Base-by-base conservation (phyloP, 164 flowering plant species). In the Pachysandra terminalis region DNA sequence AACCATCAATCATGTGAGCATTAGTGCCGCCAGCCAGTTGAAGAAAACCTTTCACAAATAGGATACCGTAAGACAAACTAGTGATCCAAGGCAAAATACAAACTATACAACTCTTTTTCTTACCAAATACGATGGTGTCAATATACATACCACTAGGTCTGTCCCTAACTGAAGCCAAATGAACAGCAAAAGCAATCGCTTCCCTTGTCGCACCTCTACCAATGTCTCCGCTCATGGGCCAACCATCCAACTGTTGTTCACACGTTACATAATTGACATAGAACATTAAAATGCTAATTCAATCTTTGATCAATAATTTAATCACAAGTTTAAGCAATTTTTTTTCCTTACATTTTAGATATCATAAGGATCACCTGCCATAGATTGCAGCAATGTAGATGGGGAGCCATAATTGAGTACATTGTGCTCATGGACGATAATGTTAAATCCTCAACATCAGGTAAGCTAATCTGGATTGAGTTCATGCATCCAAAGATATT, bases 221-320 rank as follows among this genome's bases (percentile, higher is more conserved):
- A 74, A 92, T 90, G 73, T 92, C 97, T 72, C 97, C 96, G 68
- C 96, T 92, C 97, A 92, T 92, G 21, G 97, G 96, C n/a, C 92
- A 92, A 17, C 96, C 97, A 83, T 92, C 97, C 83, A 92, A 79
- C 97, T 91, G 61, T 56, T 55, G 19, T 65, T 61, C 53, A 72
- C 21, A 72, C 7, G 13, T 63, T n/a, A 57, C 55, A 13, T 53
- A 53, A 69, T 17, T 24, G 51, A 56, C 40, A 53, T 17, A 61
- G 1, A 73, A 23, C 19, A 45, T 52, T 59, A 40, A 55, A 68
- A 49, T 54, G 58, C 35, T 9, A 54, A 24, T 3, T 32, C 41
- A 27, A 37, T 19, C 25, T 53, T 17, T 35, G 59, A 41, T 40
- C 49, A 66, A 66, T 23, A 45, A 21, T 27, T 25, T 21, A 24